phyloP scores from a whole-genome alignment of 106 monocot genomes.

The Hemerocallis citrina region DNA sequence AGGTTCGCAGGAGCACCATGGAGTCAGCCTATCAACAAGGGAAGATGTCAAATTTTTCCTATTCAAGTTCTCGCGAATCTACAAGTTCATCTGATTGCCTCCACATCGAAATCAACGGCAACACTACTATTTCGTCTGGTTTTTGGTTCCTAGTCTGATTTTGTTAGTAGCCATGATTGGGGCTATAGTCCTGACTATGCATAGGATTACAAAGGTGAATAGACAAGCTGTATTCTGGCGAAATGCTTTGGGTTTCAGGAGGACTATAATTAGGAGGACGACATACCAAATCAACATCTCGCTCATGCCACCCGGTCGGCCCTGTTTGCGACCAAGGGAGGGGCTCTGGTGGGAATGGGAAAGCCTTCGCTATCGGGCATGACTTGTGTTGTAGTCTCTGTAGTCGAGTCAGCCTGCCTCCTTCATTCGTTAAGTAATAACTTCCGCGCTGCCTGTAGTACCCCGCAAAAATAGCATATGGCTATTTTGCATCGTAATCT shows the following conservation, averaged over 20 bases:
- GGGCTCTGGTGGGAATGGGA: slow-evolving; percentile 1
- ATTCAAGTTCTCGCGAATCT: too few relatives aligned
- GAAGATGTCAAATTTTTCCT: too few relatives aligned
- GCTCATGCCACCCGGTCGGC: slow-evolving; percentile 3
- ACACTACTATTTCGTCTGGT: too few relatives aligned
- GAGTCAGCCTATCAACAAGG: too few relatives aligned
- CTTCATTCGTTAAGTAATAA: slow-evolving; percentile 11
- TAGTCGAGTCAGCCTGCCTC: neutral
- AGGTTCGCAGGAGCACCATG: too few relatives aligned
- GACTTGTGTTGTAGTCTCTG: neutral
- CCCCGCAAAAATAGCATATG: too few relatives aligned
- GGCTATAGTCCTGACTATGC: slow-evolving; percentile 22
- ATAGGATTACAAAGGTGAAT: slow-evolving; percentile 24
- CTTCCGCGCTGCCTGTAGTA: slow-evolving; percentile 12
- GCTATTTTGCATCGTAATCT: too few relatives aligned
- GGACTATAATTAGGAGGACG: slow-evolving; percentile 13
- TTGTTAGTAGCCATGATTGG: slow-evolving; percentile 17
- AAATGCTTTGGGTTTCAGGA: slow-evolving; percentile 14
- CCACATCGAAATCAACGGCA: too few relatives aligned
- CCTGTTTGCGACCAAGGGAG: slow-evolving; percentile 12
- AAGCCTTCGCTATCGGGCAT: slow-evolving; percentile 1
- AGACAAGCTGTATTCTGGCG: slow-evolving; percentile 11
- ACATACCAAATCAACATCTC: slow-evolving; percentile 14
- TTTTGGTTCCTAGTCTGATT: too few relatives aligned
- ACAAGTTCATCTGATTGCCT: too few relatives aligned